Evolutionary conservation across 257 asterid genomes (phyloP).

Genomic region (Gardenia jasminoides): DNA sequence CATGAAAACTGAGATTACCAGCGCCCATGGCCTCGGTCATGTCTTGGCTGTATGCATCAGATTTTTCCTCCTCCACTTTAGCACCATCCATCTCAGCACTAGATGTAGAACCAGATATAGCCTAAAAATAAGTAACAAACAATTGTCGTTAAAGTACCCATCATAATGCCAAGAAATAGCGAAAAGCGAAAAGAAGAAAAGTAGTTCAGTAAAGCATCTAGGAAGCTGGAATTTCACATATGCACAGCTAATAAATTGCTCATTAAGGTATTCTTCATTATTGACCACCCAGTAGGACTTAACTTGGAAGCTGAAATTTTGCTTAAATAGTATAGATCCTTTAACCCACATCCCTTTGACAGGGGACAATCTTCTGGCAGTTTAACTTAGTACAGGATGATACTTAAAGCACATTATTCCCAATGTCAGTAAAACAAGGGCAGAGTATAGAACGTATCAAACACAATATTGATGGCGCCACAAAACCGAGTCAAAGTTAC

Average conservation of each 20-base stretch:
- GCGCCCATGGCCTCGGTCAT: conserved; percentile 99
- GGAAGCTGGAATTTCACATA: too few relatives aligned
- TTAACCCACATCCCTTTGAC: neutral
- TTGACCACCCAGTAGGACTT: too few relatives aligned
- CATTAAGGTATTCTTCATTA: too few relatives aligned
- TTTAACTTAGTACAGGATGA: neutral
- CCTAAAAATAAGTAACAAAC: conserved; percentile 38
- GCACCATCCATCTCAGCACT: conserved; percentile 49
- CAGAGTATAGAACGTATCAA: neutral
- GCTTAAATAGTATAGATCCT: too few relatives aligned
- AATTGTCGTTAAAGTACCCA: conserved; percentile 7
- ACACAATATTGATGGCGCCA: neutral
- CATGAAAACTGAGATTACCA: conserved; percentile 44
- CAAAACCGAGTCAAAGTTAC: neutral
- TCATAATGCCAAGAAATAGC: too few relatives aligned
- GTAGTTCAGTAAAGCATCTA: too few relatives aligned
- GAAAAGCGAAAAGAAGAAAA: too few relatives aligned
- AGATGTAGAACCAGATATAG: conserved; percentile 63
- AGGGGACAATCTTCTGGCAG: neutral
- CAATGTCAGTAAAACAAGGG: neutral
- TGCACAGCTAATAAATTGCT: too few relatives aligned
- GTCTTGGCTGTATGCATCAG: conserved; percentile 76
- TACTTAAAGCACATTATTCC: neutral
- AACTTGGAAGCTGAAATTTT: too few relatives aligned
- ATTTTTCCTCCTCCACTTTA: conserved; percentile 49